phyloP scores from a whole-genome alignment of 352 stramenopile species.

The Halophytophthora polymorphica region DNA sequence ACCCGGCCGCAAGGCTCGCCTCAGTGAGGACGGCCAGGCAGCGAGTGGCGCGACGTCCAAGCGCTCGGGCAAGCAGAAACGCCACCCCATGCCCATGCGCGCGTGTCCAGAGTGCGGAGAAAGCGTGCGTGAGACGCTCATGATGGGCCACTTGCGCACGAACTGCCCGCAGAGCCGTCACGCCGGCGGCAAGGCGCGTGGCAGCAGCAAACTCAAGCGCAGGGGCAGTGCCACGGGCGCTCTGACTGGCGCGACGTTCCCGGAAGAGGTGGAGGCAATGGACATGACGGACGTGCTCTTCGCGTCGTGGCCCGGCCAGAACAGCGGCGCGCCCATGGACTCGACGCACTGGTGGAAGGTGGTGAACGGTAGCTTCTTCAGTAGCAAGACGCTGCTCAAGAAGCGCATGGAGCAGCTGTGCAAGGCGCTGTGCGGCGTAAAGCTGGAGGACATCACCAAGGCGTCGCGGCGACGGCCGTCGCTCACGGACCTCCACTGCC shows the following conservation, averaged over 20 bases:
- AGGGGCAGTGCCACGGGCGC: slow-evolving; percentile 18
- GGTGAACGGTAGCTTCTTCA: slow-evolving; percentile 69
- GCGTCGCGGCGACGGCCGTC: slow-evolving; percentile 18
- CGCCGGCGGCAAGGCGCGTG: slow-evolving; percentile 29
- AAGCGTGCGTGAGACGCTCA: slow-evolving; percentile 49
- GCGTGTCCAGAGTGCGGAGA: slow-evolving; percentile 70
- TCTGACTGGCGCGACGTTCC: slow-evolving; percentile 12
- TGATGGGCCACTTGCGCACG: slow-evolving; percentile 70
- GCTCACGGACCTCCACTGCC: slow-evolving; percentile 52
- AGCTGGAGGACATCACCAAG: slow-evolving; percentile 64
- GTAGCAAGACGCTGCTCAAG: slow-evolving; percentile 55
- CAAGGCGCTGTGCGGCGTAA: slow-evolving; percentile 63
- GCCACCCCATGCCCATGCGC: slow-evolving; percentile 34
- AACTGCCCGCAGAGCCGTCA: slow-evolving; percentile 38
- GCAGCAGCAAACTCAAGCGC: slow-evolving; percentile 37
- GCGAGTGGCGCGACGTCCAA: slow-evolving; percentile 4
- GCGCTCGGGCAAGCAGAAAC: slow-evolving; percentile 31
- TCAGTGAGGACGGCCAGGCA: neutral
- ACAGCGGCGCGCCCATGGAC: slow-evolving; percentile 64
- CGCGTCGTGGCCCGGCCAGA: slow-evolving; percentile 73
- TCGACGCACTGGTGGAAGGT: slow-evolving; percentile 79
- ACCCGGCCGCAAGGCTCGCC: slow-evolving; percentile 8
- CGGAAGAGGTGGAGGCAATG: slow-evolving; percentile 21
- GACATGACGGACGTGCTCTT: slow-evolving; percentile 80
- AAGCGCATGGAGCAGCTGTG: slow-evolving; percentile 69